Base-by-base conservation (phyloP, 495 filamentous ascomycete species). In the Diplogelasinospora grovesii region DNA sequence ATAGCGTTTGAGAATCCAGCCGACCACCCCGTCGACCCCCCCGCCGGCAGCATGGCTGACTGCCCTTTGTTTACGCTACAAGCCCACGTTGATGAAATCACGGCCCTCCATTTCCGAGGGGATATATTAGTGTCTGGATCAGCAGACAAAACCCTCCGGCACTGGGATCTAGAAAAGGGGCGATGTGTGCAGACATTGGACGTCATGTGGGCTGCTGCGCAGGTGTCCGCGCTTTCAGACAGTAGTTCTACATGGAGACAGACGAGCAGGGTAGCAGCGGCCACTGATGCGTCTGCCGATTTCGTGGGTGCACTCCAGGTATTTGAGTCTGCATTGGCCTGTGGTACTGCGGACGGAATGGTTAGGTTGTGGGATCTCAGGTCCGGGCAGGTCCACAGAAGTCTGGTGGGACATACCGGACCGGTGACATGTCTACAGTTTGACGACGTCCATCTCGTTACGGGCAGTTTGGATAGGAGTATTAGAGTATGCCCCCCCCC, bases 151-250 rank as follows among this genome's bases (percentile, higher is more conserved):
- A 98, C 92, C 3, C 65, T 98, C 28, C 78, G 92, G 31, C 92
- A 99, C 63, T 99, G 92, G 92, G 92, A 99, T 73, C 67, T 99
- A 22, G 83, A 85, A 45, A 95, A 87, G 55, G 92, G 92, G 6
- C 83, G 93, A 36, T 97, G 92, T 61, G 86, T 97, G 22, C 92
- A 99, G 64, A 99, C 92, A 1, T 69, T 99, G 20, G 92, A 99
- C 63, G 89, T 99, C n/a, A 80, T 99, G 49, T 99, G 92, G 92
- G 92, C 92, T 4, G 87, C 92, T 1, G 89, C 92, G 2, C 93
- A 97, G 59, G 88, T 87, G 19, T 85, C 82, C 7, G 78, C 86
- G 22, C 70, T 80, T 35, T 65, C 67, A 8, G 64, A 70, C 0
- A 64, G 62, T 41, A 73, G 75, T 48, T 70, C 71, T 13, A 60